A percentile compares a stretch with the other conserved stretches of the same genome.
Evolutionary conservation across 176 grass and related monocot species (phyloP).

Genomic region (Hordeum vulgare): DNA sequence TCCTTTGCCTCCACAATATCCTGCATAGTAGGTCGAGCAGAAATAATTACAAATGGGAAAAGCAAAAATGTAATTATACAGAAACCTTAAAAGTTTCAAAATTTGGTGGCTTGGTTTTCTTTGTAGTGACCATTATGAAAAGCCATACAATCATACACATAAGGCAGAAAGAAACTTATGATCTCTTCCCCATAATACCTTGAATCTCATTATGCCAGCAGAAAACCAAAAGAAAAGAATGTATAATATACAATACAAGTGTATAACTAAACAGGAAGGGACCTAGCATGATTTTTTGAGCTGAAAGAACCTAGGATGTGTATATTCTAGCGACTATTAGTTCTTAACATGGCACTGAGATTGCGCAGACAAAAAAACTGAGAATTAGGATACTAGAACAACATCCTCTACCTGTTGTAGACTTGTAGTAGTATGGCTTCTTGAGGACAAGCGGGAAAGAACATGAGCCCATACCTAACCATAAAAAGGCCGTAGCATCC

Average conservation of each 20-base stretch:
- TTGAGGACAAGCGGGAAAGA: constrained; percentile 85
- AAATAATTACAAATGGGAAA: background rate
- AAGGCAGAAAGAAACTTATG: background rate
- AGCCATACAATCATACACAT: background rate
- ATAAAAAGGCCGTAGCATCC: constrained; percentile 95
- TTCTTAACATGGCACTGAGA: background rate
- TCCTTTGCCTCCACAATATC: constrained; percentile 77
- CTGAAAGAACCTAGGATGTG: too few relatives aligned
- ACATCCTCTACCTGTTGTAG: constrained; percentile 59
- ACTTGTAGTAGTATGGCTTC: constrained; percentile 72
- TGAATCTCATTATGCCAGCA: background rate
- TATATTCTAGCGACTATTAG: background rate
- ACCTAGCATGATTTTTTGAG: background rate
- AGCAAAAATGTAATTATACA: background rate
- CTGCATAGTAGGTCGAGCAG: constrained; percentile 20
- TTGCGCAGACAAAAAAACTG: background rate
- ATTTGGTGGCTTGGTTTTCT: background rate
- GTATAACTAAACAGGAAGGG: background rate
- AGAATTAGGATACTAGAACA: background rate
- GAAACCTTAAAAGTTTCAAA: background rate
- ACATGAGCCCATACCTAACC: constrained; percentile 83
- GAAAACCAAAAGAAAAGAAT: background rate
- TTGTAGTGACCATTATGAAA: background rate
- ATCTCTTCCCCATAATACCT: background rate
- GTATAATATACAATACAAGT: background rate